These are phyloP conservation scores for Geranium brycei DNA, from an alignment of 345 rosid species.

Conservation along the genomic window DNA sequence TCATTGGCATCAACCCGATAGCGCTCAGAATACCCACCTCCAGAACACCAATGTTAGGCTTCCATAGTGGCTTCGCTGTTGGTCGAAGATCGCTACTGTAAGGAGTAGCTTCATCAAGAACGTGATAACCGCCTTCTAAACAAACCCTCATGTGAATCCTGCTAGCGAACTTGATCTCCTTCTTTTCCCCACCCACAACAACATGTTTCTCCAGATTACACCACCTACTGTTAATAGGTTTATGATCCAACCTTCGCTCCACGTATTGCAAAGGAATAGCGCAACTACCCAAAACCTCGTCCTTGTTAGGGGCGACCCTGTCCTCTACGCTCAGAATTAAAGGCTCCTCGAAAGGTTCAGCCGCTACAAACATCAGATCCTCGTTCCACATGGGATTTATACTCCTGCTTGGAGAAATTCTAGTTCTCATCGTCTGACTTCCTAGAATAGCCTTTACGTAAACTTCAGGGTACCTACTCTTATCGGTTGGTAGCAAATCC, in stretches of 20 bases:
- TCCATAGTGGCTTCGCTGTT: constrained; percentile 84
- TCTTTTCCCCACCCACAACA: constrained; percentile 51
- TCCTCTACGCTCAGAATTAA: constrained; percentile 70
- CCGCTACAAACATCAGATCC: constrained; percentile 88
- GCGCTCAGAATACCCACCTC: constrained; percentile 76
- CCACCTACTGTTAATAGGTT: constrained; percentile 62
- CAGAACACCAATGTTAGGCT: constrained; percentile 64
- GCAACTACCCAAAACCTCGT: constrained; percentile 60
- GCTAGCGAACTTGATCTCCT: constrained; percentile 67
- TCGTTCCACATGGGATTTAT: constrained; percentile 88
- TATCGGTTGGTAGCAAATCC: constrained; percentile 53
- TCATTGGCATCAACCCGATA: constrained; percentile 75
- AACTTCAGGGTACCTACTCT: constrained; percentile 66
- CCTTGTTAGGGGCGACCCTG: constrained; percentile 72
- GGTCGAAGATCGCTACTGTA: constrained; percentile 92
- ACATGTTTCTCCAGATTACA: constrained; percentile 62
- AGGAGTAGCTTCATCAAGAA: constrained; percentile 82
- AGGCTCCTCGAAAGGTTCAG: constrained; percentile 82
- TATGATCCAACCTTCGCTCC: constrained; percentile 65
- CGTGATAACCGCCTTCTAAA: constrained; percentile 92
- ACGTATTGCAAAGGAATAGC: constrained; percentile 37
- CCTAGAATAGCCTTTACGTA: constrained; percentile 60
- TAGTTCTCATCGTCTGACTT: constrained; percentile 46
- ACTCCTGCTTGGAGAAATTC: constrained; percentile 46
- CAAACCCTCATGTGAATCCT: constrained; percentile 78